Evolutionary conservation across 2,329 filamentous ascomycete genomes (phyloP).

Genomic region (Trichoderma breve): DNA sequence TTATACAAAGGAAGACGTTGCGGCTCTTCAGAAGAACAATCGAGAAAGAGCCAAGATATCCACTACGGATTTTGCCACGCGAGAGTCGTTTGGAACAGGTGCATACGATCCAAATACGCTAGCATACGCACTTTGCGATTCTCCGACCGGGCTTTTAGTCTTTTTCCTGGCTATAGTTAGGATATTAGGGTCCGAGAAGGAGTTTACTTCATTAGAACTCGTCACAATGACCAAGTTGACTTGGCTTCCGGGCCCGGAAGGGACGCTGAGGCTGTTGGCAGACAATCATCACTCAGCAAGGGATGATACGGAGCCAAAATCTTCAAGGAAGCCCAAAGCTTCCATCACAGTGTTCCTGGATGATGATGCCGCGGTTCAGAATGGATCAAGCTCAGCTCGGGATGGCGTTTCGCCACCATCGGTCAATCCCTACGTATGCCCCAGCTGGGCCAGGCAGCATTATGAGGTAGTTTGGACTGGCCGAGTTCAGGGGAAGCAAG

Average conservation of each 20-base stretch:
- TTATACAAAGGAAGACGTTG: constrained; percentile 53
- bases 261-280: constrained; percentile 56
- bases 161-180: constrained; percentile 51
- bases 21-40: constrained; percentile 35
- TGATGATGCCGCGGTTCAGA: constrained; percentile 25
- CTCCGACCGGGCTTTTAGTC: constrained; percentile 56
- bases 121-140: constrained; percentile 61
- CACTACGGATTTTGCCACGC: constrained; percentile 21
- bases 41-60: constrained; percentile 21
- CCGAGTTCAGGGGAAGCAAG: constrained; percentile 40
- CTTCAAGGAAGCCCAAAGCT: constrained; percentile 38
- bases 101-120: constrained; percentile 52
- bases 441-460: constrained; percentile 46
- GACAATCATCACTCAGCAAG: constrained; percentile 34
- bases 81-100: constrained; percentile 32
- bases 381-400: constrained; percentile 22
- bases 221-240: constrained; percentile 60
- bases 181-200: constrained; percentile 39
- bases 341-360: constrained; percentile 50
- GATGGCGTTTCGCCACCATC: not conserved
- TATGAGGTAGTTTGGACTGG: constrained; percentile 45
- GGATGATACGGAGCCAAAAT: constrained; percentile 24
- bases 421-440: constrained; percentile 41
- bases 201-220: constrained; percentile 51
- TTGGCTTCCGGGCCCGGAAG: constrained; percentile 66